Evolutionary conservation across 305 asterid species (phyloP), one percentile per base, ranked within the genome.

Genomic region (Solanum hybrid): DNA sequence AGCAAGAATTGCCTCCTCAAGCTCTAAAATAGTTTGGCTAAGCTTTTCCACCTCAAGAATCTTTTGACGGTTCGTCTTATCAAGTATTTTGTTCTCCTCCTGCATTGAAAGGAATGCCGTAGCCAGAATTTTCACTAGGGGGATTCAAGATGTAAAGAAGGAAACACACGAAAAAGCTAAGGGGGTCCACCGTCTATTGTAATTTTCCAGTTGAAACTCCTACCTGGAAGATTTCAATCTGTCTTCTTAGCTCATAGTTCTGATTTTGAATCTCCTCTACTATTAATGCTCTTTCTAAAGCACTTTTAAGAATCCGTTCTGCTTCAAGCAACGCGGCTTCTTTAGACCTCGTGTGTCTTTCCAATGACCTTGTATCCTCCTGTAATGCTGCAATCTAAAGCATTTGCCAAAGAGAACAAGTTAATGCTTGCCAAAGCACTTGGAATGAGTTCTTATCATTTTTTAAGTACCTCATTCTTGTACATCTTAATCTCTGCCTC

Each of bases 21-120:
- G 99, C 89, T 97, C 98, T 42, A 34, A 20, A 86, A 96, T 95
- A 78, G 98, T 96, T 93, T 93, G 96, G 92, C 96, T 95, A 37
- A 98, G 97, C 93, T 94, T 98, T 94, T 97, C 98, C 76, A 98
- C 95, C 92, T 97, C 98, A 86, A 92, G 86, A 89, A 97, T 95
- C 91, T 97, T 97, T 81, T 95, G 96, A 89, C 99, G 94, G 40
- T 96, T 92, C 14, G 95, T 94, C 93, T 96, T 96, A 13, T 96
- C 99, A 18, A 97, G 98, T 90, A 96, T 94, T 91, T 95, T 97
- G 88, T 95, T 95, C 89, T 97, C 99, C 91, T 96, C 99, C 98
- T 96, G 93, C 64, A 73, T 35, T 33, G 9, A 57, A 3, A 57
- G 46, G 39, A 57, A 31, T n/a, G 3, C 0, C 0, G 20, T 34